Percentiles rank a stretch among this genome's conserved stretches.
phyloP scores from a whole-genome alignment of 139 green algal species.

The Axilococcus clingmanii region DNA sequence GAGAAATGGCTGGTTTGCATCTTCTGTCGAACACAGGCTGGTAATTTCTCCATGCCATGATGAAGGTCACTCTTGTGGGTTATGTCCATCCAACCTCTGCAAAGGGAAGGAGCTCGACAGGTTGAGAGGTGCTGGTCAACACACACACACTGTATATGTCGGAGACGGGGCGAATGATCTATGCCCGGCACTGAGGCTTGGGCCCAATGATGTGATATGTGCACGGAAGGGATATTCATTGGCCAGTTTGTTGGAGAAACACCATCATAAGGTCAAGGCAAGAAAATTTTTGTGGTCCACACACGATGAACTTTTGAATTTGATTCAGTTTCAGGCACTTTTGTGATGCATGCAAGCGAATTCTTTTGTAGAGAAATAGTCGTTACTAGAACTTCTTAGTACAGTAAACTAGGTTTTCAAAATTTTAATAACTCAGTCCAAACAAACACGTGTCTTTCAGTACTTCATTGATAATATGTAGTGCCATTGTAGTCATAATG shows the following conservation, averaged over 20 bases:
- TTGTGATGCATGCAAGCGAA: too few relatives aligned
- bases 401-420: too few relatives aligned
- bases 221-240: slow-evolving; percentile 30
- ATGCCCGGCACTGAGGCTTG: slow-evolving; percentile 58
- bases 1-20: neutral
- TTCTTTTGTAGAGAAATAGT: too few relatives aligned
- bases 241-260: neutral
- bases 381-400: too few relatives aligned
- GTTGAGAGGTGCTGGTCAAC: slow-evolving; percentile 13
- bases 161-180: slow-evolving; percentile 75
- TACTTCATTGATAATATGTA: too few relatives aligned
- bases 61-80: slow-evolving; percentile 45
- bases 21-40: slow-evolving; percentile 8
- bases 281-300: slow-evolving; percentile 29
- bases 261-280: slow-evolving; percentile 18
- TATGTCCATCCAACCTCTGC: slow-evolving; percentile 73
- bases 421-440: too few relatives aligned
- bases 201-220: slow-evolving; percentile 50
- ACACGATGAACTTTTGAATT: slow-evolving; percentile 38
- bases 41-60: slow-evolving; percentile 11
- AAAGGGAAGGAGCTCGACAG: slow-evolving; percentile 61
- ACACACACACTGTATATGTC: slow-evolving; percentile 45
- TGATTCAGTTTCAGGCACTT: too few relatives aligned
- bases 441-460: too few relatives aligned
- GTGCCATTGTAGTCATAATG: too few relatives aligned